These are phyloP conservation scores for Pyrenochaeta sp. DNA, from an alignment of 2,329 filamentous ascomycete genomes.

Conservation along the genomic window DNA sequence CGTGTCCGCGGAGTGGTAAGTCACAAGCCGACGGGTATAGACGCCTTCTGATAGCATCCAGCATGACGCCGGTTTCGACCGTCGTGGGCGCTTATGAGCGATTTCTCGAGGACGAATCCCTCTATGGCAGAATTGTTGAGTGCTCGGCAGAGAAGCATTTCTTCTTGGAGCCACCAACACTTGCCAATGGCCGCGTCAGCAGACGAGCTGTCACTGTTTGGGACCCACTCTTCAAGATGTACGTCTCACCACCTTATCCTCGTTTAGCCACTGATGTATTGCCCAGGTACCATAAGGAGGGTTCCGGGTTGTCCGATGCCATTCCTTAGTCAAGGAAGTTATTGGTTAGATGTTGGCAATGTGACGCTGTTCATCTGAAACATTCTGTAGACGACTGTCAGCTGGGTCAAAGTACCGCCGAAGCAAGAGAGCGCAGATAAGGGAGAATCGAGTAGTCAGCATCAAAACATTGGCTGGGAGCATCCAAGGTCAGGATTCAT, in stretches of 20 bases:
- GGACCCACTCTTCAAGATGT: constrained; percentile 59
- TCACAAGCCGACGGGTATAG: neutral
- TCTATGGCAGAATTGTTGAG: constrained; percentile 57
- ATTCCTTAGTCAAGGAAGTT: constrained; percentile 13
- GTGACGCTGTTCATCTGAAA: constrained; percentile 2
- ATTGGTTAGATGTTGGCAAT: neutral
- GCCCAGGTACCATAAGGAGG: constrained; percentile 51
- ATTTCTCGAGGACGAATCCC: constrained; percentile 56
- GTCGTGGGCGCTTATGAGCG: constrained; percentile 57
- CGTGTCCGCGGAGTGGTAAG: constrained; percentile 33
- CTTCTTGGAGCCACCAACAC: constrained; percentile 47
- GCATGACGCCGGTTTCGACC: constrained; percentile 50
- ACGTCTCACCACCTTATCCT: neutral
- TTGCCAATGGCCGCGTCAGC: constrained; percentile 53
- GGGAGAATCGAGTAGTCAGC: no score
- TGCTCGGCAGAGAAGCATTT: constrained; percentile 55
- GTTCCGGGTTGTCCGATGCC: constrained; percentile 53
- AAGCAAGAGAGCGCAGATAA: no score
- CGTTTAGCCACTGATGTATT: constrained; percentile 1
- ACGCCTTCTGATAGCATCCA: constrained; percentile 10
- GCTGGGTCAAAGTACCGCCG: neutral
- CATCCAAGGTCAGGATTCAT: no score
- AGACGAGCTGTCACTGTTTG: constrained; percentile 57
- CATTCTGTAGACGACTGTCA: neutral
- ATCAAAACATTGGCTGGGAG: no score